Evolutionary conservation across 345 rosid species (phyloP).

Genomic region (Eucalyptus paniculata): DNA sequence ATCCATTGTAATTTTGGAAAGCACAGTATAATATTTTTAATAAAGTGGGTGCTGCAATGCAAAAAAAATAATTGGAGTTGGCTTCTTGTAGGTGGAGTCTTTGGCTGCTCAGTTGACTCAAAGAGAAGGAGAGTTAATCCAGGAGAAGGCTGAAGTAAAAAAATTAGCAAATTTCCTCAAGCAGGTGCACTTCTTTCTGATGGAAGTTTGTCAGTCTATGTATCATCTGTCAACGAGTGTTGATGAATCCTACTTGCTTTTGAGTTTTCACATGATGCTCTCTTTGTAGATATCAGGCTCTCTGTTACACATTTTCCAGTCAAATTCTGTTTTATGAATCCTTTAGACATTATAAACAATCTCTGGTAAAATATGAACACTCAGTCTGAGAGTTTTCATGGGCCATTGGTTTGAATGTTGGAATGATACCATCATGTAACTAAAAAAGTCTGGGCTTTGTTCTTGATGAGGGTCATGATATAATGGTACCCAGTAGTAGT

Average conservation of each 20-base stretch:
- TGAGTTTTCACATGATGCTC: neutral
- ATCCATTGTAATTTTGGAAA: neutral
- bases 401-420: neutral
- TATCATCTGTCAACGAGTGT: neutral
- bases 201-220: neutral
- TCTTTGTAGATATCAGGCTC: neutral
- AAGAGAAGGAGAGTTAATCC: constrained; percentile 95
- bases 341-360: neutral
- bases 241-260: neutral
- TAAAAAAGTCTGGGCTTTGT: neutral
- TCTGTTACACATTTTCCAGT: neutral
- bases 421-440: neutral
- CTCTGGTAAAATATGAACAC: neutral
- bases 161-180: constrained; percentile 75
- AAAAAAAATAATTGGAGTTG: neutral
- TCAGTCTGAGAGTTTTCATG: neutral
- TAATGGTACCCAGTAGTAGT: neutral
- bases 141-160: constrained; percentile 96
- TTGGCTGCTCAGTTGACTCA: constrained; percentile 86
- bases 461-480: neutral
- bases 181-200: constrained; percentile 33
- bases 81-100: constrained; percentile 72
- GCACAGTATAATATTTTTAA: neutral
- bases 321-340: neutral
- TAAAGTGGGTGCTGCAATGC: neutral